These are phyloP conservation scores for Candida takata DNA, from an alignment of 805 yeast species.

Conservation along the genomic window DNA sequence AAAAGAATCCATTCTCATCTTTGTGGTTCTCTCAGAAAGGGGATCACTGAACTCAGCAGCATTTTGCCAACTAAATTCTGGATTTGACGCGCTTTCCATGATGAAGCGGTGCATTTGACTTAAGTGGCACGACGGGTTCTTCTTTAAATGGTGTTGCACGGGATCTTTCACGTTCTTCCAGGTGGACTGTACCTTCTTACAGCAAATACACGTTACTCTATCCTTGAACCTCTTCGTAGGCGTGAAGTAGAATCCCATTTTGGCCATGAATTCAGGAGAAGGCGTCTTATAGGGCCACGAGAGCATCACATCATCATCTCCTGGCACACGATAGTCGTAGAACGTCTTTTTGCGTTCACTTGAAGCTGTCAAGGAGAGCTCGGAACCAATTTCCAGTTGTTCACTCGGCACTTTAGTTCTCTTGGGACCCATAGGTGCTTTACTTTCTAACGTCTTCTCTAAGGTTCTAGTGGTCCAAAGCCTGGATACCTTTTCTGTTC, in stretches of 20 bases:
- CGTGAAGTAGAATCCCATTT: slow-evolving; percentile 55
- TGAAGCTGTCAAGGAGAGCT: background rate
- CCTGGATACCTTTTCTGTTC: too few species aligned
- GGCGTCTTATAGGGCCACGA: slow-evolving; percentile 25
- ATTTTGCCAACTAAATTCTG: slow-evolving; percentile 16
- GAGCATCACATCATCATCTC: slow-evolving; percentile 2
- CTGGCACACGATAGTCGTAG: slow-evolving; percentile 10
- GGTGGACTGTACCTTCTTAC: slow-evolving; percentile 46
- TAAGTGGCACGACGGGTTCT: slow-evolving; percentile 28
- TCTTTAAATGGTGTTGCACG: slow-evolving; percentile 34
- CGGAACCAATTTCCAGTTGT: too few species aligned
- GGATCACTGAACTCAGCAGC: slow-evolving; percentile 29
- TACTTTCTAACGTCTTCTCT: too few species aligned
- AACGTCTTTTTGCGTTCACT: slow-evolving; percentile 12
- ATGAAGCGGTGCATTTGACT: slow-evolving; percentile 21
- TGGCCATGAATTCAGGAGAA: slow-evolving; percentile 37
- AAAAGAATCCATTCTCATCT: slow-evolving; percentile 35
- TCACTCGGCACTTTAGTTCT: too few species aligned
- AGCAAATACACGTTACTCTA: slow-evolving; percentile 51
- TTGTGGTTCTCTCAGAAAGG: slow-evolving; percentile 22
- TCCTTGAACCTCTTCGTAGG: slow-evolving; percentile 46
- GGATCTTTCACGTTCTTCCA: slow-evolving; percentile 54
- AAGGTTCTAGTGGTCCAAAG: too few species aligned
- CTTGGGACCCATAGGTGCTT: too few species aligned
- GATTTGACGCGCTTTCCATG: slow-evolving; percentile 16